These are phyloP conservation scores for Scheffersomyces lignosus DNA, from an alignment of 805 yeast genomes.

Conservation along the genomic window DNA sequence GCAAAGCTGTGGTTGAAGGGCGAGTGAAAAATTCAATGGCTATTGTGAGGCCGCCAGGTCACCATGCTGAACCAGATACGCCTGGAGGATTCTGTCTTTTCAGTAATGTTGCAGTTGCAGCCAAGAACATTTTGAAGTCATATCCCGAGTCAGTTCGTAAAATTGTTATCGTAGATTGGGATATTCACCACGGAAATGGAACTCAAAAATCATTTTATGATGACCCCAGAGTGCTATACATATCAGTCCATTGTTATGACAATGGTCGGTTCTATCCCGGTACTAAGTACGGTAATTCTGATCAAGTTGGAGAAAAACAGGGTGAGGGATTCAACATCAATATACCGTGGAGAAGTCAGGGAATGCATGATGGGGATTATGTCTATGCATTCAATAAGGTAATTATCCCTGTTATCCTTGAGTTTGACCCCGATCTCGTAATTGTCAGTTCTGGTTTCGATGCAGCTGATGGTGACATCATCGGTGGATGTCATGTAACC, in stretches of 20 bases:
- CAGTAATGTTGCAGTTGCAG: conserved; percentile 96
- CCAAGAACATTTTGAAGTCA: conserved; percentile 72
- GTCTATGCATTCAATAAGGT: conserved; percentile 85
- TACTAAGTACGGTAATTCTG: conserved; percentile 77
- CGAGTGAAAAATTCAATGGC: conserved; percentile 89
- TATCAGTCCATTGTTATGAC: conserved; percentile 91
- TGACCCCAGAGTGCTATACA: conserved; percentile 87
- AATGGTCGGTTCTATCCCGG: conserved; percentile 94
- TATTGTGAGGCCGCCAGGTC: conserved; percentile 98
- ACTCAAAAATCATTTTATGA: conserved; percentile 89
- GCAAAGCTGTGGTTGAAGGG: conserved; percentile 92
- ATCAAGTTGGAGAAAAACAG: conserved; percentile 77
- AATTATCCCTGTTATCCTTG: conserved; percentile 84
- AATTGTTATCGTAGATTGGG: conserved; percentile 93
- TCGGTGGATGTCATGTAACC: conserved; percentile 94
- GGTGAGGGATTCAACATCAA: conserved; percentile 90
- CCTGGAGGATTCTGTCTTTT: conserved; percentile 98
- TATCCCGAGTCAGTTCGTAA: conserved; percentile 88
- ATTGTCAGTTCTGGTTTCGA: conserved; percentile 95
- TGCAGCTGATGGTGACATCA: conserved; percentile 97
- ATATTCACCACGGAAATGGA: conserved; percentile 98
- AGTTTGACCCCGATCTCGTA: conserved; percentile 89
- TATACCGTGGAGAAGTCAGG: conserved; percentile 90
- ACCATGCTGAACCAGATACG: conserved; percentile 96
- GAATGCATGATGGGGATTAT: conserved; percentile 95